phyloP scores from a whole-genome alignment of 148 eudicot species.

The Vaccinium macrocarpon region DNA sequence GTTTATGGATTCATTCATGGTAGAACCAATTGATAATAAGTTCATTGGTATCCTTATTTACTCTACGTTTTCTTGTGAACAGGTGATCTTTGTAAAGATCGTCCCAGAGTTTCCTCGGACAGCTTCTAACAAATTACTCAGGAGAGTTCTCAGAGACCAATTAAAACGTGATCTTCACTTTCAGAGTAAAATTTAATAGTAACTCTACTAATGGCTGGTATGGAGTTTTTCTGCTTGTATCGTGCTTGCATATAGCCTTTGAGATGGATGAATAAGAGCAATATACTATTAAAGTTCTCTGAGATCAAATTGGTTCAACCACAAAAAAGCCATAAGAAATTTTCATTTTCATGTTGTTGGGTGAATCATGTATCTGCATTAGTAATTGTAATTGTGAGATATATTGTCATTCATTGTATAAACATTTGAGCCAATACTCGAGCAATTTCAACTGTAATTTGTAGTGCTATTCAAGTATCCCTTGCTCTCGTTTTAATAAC shows the following conservation, averaged over 20 bases:
- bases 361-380: not conserved
- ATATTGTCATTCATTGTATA: not conserved
- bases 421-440: not conserved
- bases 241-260: not conserved
- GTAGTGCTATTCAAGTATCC: not conserved
- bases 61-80: constrained; percentile 17
- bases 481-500: not conserved
- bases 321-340: not conserved
- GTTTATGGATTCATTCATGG: not conserved
- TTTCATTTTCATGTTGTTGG: not conserved
- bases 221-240: not conserved
- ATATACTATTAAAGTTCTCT: not conserved
- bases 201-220: not conserved
- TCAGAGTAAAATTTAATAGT: constrained; percentile 50
- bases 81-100: constrained; percentile 80
- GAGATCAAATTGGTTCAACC: not conserved
- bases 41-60: not conserved
- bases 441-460: not conserved
- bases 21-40: not conserved
- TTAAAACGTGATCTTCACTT: constrained; percentile 47
- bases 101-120: constrained; percentile 74
- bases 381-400: not conserved
- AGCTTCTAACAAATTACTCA: constrained; percentile 74
- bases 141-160: constrained; percentile 76
- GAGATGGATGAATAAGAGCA: not conserved